phyloP scores from a whole-genome alignment of 495 filamentous ascomycete species.

The Podospora bellae-mahoneyi region DNA sequence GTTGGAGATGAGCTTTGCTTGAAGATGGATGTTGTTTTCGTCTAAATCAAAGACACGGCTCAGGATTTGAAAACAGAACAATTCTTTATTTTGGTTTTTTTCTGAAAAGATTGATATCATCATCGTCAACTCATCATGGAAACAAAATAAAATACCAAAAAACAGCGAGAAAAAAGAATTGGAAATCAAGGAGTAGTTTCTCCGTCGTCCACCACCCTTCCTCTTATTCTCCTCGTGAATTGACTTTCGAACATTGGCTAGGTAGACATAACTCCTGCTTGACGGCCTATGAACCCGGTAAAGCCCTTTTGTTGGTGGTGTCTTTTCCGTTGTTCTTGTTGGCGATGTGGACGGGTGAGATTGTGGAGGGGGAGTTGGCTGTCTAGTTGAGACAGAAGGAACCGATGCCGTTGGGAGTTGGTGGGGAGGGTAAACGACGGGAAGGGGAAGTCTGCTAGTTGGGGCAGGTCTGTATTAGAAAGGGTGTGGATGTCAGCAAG shows the following conservation, averaged over 20 bases:
- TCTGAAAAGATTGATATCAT: background rate
- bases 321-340: background rate
- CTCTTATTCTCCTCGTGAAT: background rate
- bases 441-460: constrained; percentile 14
- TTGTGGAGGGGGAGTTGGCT: background rate
- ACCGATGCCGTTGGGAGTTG: background rate
- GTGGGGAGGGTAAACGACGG: background rate
- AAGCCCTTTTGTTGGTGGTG: background rate
- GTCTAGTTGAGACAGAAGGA: background rate
- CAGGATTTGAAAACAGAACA: background rate
- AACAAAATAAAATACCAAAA: background rate
- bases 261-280: background rate
- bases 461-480: constrained; percentile 25
- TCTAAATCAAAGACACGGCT: no score
- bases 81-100: background rate
- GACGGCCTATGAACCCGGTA: background rate
- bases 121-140: background rate
- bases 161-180: background rate
- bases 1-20: no score
- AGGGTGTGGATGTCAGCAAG: background rate
- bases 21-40: no score
- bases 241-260: background rate
- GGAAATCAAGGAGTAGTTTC: background rate
- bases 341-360: background rate
- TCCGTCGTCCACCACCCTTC: background rate